Conservation (phyloP, 164 flowering plant genomes). For the Santalum album region DNA sequence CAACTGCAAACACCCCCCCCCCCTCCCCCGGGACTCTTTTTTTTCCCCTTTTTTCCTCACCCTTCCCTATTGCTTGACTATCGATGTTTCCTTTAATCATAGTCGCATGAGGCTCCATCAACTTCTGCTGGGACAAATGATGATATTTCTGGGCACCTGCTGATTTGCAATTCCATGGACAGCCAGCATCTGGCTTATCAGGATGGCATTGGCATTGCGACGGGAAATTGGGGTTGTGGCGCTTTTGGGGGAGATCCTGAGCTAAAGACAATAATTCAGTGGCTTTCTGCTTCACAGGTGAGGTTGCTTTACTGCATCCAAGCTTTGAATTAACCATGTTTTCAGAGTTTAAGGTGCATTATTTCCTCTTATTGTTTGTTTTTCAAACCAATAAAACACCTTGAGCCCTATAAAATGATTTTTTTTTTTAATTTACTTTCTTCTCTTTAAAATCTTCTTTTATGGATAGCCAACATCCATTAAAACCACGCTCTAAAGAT, state of each 20-base stretch:
- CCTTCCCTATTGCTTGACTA: background rate
- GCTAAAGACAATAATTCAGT: conserved; percentile 66
- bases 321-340: too few relatives aligned
- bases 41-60: too few relatives aligned
- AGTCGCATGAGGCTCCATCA: conserved; percentile 20
- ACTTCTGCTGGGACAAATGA: conserved; percentile 12
- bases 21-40: too few relatives aligned
- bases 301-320: background rate
- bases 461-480: too few relatives aligned
- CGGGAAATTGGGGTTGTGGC: conserved; percentile 99
- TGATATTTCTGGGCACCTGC: conserved; percentile 9
- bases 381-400: too few relatives aligned
- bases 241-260: conserved; percentile 95
- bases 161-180: conserved; percentile 8
- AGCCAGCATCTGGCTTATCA: conserved; percentile 14
- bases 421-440: too few relatives aligned
- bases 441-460: too few relatives aligned
- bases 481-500: too few relatives aligned
- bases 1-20: too few relatives aligned
- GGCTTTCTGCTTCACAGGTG: conserved; percentile 98
- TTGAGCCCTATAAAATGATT: too few relatives aligned
- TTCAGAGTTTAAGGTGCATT: too few relatives aligned
- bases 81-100: background rate
- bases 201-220: conserved; percentile 54
- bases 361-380: too few relatives aligned